Conservation (phyloP, 192 early-diverging fungal species). For the Pecoramyces ruminantium region DNA sequence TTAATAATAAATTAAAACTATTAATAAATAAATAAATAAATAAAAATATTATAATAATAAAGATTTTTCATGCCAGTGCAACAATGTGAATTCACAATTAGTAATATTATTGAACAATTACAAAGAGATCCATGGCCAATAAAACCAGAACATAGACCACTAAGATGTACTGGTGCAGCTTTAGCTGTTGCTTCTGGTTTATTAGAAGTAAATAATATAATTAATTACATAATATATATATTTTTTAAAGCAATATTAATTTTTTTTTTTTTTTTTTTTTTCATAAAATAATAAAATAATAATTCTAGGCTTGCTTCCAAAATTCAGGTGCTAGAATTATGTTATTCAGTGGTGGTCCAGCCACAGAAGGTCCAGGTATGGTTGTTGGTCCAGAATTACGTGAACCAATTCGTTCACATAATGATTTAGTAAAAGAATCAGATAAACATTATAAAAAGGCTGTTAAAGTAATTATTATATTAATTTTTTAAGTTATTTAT, state of each 20-base stretch:
- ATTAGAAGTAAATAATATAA: conserved; percentile 41
- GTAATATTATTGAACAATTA: conserved; percentile 83
- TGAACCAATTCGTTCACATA: conserved; percentile 93
- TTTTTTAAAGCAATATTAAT: background rate
- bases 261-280: background rate
- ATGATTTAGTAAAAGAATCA: conserved; percentile 91
- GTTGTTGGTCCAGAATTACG: conserved; percentile 81
- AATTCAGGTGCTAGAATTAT: conserved; percentile 84
- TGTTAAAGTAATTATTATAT: conserved; percentile 34
- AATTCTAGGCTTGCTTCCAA: conserved; percentile 56
- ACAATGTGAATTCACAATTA: conserved; percentile 92
- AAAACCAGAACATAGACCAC: conserved; percentile 67
- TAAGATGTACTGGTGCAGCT: conserved; percentile 89
- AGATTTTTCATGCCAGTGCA: conserved; percentile 82
- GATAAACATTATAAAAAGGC: conserved; percentile 89
- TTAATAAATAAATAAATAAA: no score
- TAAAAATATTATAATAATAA: background rate
- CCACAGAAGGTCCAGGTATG: conserved; percentile 87
- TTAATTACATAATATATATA: no score
- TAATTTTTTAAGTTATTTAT: background rate
- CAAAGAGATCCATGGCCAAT: conserved; percentile 97
- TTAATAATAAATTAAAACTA: no score
- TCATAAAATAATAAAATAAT: no score
- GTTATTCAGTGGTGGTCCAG: conserved; percentile 82
- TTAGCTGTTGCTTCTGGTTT: conserved; percentile 80